Base-by-base conservation (phyloP, 768 basidiomycete species). In the Kondoa malvinella region DNA sequence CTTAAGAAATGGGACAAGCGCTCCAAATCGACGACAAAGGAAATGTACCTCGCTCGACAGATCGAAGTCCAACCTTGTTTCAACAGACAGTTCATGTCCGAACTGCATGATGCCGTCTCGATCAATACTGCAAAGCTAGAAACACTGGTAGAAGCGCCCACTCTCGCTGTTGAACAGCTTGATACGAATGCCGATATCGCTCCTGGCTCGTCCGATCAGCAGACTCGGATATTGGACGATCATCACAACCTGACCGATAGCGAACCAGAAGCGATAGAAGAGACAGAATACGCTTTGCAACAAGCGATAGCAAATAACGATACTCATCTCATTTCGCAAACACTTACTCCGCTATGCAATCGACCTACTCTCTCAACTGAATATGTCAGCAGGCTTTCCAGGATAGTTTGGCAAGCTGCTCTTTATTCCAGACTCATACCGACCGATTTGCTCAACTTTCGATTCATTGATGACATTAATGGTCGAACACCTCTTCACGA, bases 1-100 rank as follows among this genome's bases (percentile, higher is more conserved):
- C 78, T 96, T 70, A 97, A 99, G 76, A 99, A 99, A 76, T 99
- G 90, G 82, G 95, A 97, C 78, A 99, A 97, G 78, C 84, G 90
- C 60, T 91, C 91, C 40, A 95, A 86, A 57, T 91, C 89, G 1
- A 85, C 86, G 26, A 97, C 89, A n/a, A 96, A 92, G 75, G 95
- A 99, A 75, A 82, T 97, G 2, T 97, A 97, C 77, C 84, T 99
- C 25, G 84, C 89, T 59, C 85, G 95, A 32, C 95, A 97, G 76
- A 92, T 99, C 1, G 95, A 99, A 72, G 88, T 97, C n/a, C 95
- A 97, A 73, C 95, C 73, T 8, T 75, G 67, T 57, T 74, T 71
- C 68, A 72, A 71, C 64, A 71, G 66, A 66, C 74, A 94, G 86
- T 87, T 96, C 75, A 92, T 99, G 66, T 88, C 92, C 66, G 91